These are phyloP conservation scores for Crithidia brevicula DNA, from an alignment of 208 protist species.

Conservation along the genomic window DNA sequence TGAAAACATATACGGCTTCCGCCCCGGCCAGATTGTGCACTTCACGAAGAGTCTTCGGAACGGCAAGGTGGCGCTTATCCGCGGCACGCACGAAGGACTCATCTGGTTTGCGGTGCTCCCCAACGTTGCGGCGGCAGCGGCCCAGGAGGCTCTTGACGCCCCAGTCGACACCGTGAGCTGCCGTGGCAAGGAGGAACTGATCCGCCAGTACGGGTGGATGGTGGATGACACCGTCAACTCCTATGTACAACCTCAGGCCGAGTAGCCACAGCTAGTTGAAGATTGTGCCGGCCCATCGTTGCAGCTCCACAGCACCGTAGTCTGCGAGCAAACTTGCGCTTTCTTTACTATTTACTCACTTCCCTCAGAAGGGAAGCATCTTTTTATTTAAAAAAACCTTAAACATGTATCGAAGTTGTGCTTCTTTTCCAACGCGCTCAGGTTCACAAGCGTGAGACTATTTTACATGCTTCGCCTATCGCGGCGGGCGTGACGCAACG, in stretches of 20 bases:
- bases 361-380: too few species aligned
- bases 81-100: slow-evolving; percentile 68
- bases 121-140: slow-evolving; percentile 52
- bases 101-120: slow-evolving; percentile 84
- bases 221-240: slow-evolving; percentile 62
- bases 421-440: too few species aligned
- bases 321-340: too few species aligned
- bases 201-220: slow-evolving; percentile 90
- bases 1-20: slow-evolving; percentile 61
- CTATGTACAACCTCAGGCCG: background rate
- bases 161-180: slow-evolving; percentile 84
- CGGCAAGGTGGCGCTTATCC: slow-evolving; percentile 82
- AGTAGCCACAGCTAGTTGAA: slow-evolving; percentile 34
- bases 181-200: slow-evolving; percentile 80
- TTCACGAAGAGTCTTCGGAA: slow-evolving; percentile 90
- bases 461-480: too few species aligned
- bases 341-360: too few species aligned
- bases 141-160: slow-evolving; percentile 54
- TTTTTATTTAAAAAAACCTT: too few species aligned
- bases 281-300: too few species aligned
- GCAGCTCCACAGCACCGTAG: too few species aligned
- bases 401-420: too few species aligned
- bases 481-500: too few species aligned
- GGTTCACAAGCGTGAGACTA: too few species aligned
- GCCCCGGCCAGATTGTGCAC: slow-evolving; percentile 81